Base-by-base conservation (phyloP, 129 eudicot species). In the Calendula officinalis region DNA sequence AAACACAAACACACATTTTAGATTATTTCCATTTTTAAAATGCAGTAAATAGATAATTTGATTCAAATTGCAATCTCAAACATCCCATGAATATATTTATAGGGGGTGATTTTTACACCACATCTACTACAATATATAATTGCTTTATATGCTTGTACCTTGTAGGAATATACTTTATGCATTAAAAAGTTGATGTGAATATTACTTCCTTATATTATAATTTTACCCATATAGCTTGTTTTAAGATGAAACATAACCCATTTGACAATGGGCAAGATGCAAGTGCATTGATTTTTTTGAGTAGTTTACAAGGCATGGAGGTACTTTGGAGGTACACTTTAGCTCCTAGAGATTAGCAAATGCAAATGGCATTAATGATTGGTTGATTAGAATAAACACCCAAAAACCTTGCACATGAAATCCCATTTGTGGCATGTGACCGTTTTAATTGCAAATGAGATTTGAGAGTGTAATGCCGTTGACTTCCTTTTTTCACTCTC, bases 291-390 rank as follows among this genome's bases (percentile, higher is more conserved):
- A 73, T 72, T 73, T 38, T 38, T 55, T 55, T 27, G 72, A 73
- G 78, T 73, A 43, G 10, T 46, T 56, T 46, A 40, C 64, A 73
- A 73, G 78, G 16, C 37, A 73, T 73, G 15, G 67, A 65, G 41
- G 78, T 65, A 73, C 72, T 73, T 73, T 65, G 63, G 67, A 73
- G 67, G 78, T 73, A 73, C 78, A 38, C 60, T 64, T 65, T 56
- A 30, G 66, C 64, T 64, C 56, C 40, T 73, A 49, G 77, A 73
- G 67, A 64, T 73, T 73, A 73, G 72, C 67, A 22, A 56, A 48
- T 33, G 32, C 52, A 27, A 73, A 15, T 56, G 66, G 60, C 78
- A 73, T 73, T 73, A 73, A 65, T 73, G 78, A 73, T 73, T 73
- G 78, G 78, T 52, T 56, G 72, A 73, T 73, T 73, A 73, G 65